Base-by-base conservation (phyloP, 768 basidiomycete species). In the Sporobolomyces phaffii region DNA sequence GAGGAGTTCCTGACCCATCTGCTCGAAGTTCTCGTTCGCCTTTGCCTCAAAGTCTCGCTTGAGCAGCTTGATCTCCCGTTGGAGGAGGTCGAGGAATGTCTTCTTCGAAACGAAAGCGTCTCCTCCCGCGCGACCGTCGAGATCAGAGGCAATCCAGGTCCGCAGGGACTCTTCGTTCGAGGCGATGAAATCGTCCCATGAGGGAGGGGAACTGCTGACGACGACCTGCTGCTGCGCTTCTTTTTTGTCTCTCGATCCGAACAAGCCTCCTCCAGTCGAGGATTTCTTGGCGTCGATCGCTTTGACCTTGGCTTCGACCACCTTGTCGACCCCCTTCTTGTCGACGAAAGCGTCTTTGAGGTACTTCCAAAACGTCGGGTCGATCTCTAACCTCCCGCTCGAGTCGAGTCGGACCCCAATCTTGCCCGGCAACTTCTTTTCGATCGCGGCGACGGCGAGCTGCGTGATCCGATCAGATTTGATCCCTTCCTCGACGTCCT, bases 341-440 rank as follows among this genome's bases (percentile, higher is more conserved):
- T 74, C 74, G 29, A 75, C 74, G 66, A 81, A 75, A 13, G 79
- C 77, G 43, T 74, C 76, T 62, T 77, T 76, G 66, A 81, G 75
- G 56, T 79, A 76, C 22, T 70, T 73, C 79, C 79, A 81, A 76
- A 81, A 80, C 24, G 66, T 62, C 10, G 80, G 80, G 47, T 80
- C 78, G 60, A 80, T 75, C 24, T 74, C 75, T 36, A 78, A 64
- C 11, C 74, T 59, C 22, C 74, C 75, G 20, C 67, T 75, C 49
- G 72, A 64, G 60, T 77, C 72, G 34, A 75, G 49, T 34, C 61
- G 50, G 28, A 80, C 76, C 1, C 79, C 80, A 48, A 81, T 66
- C n/a, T 68, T 61, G n/a, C 74, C 59, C 14, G 80, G 80, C 45
- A 81, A 65, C 36, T 78, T 74, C 60, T 73, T 63, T 52, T 78